Evolutionary conservation across 352 stramenopile genomes (phyloP), one percentile per base, ranked within the genome.

Genomic region (Phytopythium kandeliae): DNA sequence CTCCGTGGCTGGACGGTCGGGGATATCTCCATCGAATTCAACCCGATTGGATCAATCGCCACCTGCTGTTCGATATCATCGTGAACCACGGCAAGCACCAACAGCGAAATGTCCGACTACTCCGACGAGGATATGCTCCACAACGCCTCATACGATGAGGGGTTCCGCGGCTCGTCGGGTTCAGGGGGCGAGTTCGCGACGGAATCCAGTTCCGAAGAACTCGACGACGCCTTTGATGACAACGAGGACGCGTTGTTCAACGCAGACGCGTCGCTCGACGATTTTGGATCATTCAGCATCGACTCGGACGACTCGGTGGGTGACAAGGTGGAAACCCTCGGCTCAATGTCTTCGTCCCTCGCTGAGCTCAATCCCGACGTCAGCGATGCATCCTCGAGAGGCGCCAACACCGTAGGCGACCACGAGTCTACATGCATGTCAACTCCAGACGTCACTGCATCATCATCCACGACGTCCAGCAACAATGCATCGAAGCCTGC

Each of bases 1-100:
- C 49, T 65, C 7, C 56, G 60, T 30, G 65, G 74, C 50, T 77
- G 67, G 42, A 74, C 61, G 4, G 51, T 71, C 36, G 63, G 38
- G n/a, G 56, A 48, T 7, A 55, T 69, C 38, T 55, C 47, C 4
- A 48, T 77, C 19, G 51, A 71, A 50, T 48, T 49, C 6, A 46
- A 69, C 36, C 52, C 74, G 21, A 58, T 74, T 48, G 61, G 57
- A 13, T 61, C 61, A n/a, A 52, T 77, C 41, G 58, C 49, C 19
- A 30, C 51, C n/a, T 58, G 60, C 43, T 77, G 67, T 46, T 19
- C 57, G 4, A 45, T 52, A 16, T 63, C 63, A n/a, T 17, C 37
- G 0, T 65, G 61, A 15, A 40, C 38, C 41, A 26, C 22, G 24
- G 52, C 56, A 17, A 69, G 31, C 26, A n/a, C 47, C 35, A 47